A percentile compares a stretch with the other conserved stretches of the same genome.
Conservation (phyloP, 2,329 filamentous ascomycete species). For the Plenodomus biglobosus region DNA sequence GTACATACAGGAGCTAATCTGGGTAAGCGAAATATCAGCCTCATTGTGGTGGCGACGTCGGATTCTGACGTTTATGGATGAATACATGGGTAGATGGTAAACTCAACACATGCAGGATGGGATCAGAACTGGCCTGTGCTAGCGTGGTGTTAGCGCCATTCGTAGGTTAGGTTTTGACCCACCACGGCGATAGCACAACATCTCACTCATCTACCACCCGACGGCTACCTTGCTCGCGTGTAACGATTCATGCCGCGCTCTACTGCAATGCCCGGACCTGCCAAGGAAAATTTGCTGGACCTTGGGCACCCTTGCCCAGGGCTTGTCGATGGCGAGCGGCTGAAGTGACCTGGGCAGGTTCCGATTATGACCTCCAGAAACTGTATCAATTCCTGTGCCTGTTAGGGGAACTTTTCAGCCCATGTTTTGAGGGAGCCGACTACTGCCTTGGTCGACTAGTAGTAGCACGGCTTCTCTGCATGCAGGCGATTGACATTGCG, state of each 20-base stretch:
- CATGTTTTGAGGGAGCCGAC: slow-evolving; percentile 1
- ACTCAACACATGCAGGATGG: slow-evolving; percentile 8
- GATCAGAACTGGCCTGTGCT: slow-evolving; percentile 4
- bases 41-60: neutral
- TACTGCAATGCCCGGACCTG: slow-evolving; percentile 2
- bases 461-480: slow-evolving; percentile 9
- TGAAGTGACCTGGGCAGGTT: slow-evolving; percentile 1
- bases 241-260: slow-evolving; percentile 5
- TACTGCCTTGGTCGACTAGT: neutral
- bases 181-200: neutral
- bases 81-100: slow-evolving; percentile 4
- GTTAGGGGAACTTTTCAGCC: slow-evolving; percentile 9
- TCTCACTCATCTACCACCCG: neutral
- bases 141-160: slow-evolving; percentile 2
- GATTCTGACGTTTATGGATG: slow-evolving; percentile 5
- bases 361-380: slow-evolving; percentile 11
- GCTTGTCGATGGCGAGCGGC: slow-evolving; percentile 3
- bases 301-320: slow-evolving; percentile 7
- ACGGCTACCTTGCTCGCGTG: slow-evolving; percentile 8
- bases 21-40: slow-evolving; percentile 2
- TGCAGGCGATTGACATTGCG: slow-evolving; percentile 7
- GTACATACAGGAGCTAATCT: slow-evolving; percentile 1
- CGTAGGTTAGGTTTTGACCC: slow-evolving; percentile 2
- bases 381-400: slow-evolving; percentile 1
- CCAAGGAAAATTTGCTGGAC: slow-evolving; percentile 10